Evolutionary conservation across 2,329 filamentous ascomycete species (phyloP).

Genomic region (Alternaria rosae): DNA sequence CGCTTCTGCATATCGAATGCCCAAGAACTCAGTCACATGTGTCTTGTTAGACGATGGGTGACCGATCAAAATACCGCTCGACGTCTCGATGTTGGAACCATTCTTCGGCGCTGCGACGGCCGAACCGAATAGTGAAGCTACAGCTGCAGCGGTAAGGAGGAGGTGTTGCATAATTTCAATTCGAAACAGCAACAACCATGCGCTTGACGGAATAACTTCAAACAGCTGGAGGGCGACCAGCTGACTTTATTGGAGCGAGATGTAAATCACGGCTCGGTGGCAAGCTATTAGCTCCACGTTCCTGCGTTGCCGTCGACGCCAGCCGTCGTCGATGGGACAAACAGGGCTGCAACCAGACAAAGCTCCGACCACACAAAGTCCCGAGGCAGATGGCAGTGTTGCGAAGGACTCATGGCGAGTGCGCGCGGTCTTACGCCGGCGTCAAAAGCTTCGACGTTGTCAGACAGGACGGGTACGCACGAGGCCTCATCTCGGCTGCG

Average conservation of each 20-base stretch:
- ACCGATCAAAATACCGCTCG: slow-evolving; percentile 43
- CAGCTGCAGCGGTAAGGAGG: slow-evolving; percentile 15
- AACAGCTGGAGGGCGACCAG: not conserved
- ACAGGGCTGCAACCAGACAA: not conserved
- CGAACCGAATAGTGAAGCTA: slow-evolving; percentile 18
- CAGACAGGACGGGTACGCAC: slow-evolving; percentile 4
- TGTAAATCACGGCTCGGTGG: slow-evolving; percentile 10
- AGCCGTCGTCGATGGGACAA: not conserved
- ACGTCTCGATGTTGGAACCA: slow-evolving; percentile 30
- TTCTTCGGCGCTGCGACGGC: slow-evolving; percentile 9
- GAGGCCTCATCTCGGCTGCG: slow-evolving; percentile 11
- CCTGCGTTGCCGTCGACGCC: slow-evolving; percentile 4
- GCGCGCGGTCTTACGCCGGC: slow-evolving; percentile 3
- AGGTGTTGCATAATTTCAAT: slow-evolving; percentile 24
- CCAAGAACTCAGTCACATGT: slow-evolving; percentile 44
- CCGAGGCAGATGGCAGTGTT: slow-evolving; percentile 3
- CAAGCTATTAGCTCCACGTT: slow-evolving; percentile 5
- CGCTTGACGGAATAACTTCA: not conserved
- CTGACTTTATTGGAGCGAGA: slow-evolving; percentile 9
- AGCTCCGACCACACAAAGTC: slow-evolving; percentile 5
- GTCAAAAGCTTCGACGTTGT: slow-evolving; percentile 1
- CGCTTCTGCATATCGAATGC: slow-evolving; percentile 47
- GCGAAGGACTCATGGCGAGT: not conserved
- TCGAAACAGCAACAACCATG: slow-evolving; percentile 5
- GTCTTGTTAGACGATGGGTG: slow-evolving; percentile 35